Base-by-base conservation (phyloP, 2,329 filamentous ascomycete genomes). In the Epichloe elymi region DNA sequence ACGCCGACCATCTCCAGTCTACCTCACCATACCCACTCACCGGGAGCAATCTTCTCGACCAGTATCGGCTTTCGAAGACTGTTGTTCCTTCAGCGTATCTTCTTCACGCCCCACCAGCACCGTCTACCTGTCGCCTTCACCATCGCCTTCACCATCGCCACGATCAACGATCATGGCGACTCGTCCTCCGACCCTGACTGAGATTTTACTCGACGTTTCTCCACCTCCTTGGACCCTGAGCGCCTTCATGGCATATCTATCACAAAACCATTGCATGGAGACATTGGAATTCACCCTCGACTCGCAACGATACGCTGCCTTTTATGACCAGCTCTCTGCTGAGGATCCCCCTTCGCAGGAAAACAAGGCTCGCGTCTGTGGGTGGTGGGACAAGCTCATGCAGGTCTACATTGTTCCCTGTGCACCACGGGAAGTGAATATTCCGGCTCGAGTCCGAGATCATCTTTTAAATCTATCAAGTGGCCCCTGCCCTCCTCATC, bases 211-310 rank as follows among this genome's bases (percentile, higher is more conserved):
- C 57, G 93, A 96, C 69, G 80, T 79, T 43, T 87, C 93, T 37
- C 82, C 87, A 8, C 83, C 88, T 40, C 93, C 93, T 58, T 97
- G 88, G 78, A 95, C 90, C 0, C 74, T 96, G 8, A 83, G 82
- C 54, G 91, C 91, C 35, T 97, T 97, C 68, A 97, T 93, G 81
- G 90, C 90, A 51, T 97, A 95, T 62, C 77, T 97, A 4, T 96
- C 91, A 1, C 90, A 95, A 63, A 97, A 97, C 62, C 91, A 97
- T 68, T 98, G 93, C 64, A 74, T 97, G 57, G 93, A 98, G 68
- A 96, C 90, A 1, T 74, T 98, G 39, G 93, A 97, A 64, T 98
- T 98, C 67, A 95, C 90, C 40, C 85, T 96, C 75, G 93, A 96
- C 65, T 86, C 91, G 20, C 86, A 89, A 52, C 80, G 88, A 54